These are phyloP conservation scores for Castanea sativa DNA, from an alignment of 306 rosid genomes.

Conservation along the genomic window DNA sequence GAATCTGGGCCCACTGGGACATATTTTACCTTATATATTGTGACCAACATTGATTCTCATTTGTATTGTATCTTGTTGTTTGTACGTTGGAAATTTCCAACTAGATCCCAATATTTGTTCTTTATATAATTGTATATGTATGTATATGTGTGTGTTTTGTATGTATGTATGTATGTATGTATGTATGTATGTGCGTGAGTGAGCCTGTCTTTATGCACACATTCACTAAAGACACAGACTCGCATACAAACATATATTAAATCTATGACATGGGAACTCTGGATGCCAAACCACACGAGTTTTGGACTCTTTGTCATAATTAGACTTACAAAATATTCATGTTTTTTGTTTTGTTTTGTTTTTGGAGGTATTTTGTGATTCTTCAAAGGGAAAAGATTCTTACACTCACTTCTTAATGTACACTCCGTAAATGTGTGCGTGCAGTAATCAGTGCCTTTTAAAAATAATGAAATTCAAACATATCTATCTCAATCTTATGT, in stretches of 20 bases:
- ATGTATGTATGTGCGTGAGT: neutral
- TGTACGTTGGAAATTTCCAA: neutral
- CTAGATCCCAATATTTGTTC: neutral
- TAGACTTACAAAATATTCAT: no score
- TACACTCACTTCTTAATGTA: no score
- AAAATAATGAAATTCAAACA: neutral
- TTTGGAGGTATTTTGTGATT: no score
- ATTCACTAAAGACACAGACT: neutral
- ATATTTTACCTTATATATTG: constrained; percentile 10
- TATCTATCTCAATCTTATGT: neutral
- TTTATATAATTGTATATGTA: neutral
- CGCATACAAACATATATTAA: neutral
- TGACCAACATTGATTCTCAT: neutral
- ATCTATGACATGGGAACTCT: neutral
- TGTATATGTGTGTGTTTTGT: neutral
- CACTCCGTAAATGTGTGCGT: no score
- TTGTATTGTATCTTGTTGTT: constrained; percentile 5
- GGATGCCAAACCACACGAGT: neutral
- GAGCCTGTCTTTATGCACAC: neutral
- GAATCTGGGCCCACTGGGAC: constrained; percentile 38
- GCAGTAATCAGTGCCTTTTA: no score
- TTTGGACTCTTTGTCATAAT: neutral
- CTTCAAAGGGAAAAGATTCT: no score
- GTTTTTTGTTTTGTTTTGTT: no score
- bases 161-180: neutral